These are phyloP conservation scores for Diophrys appendiculata DNA, from an alignment of 73 alveolate species.

Conservation along the genomic window DNA sequence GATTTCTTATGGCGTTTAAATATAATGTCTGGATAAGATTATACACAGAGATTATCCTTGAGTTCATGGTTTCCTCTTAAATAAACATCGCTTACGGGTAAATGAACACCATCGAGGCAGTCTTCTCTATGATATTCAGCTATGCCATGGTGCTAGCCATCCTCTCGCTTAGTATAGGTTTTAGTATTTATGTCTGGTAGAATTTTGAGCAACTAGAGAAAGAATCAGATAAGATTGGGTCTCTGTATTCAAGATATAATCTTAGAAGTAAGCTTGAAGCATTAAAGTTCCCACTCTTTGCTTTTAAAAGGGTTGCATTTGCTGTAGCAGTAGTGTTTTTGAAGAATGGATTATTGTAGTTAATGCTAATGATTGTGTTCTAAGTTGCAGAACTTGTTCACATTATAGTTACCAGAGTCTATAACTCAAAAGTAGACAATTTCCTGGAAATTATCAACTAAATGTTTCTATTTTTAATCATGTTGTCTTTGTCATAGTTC, in stretches of 20 bases:
- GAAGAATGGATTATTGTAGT: no score
- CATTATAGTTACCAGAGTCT: neutral
- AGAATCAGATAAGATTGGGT: neutral
- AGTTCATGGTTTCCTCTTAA: neutral
- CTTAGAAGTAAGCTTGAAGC: neutral
- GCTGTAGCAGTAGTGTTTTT: neutral
- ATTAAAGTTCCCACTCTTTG: neutral
- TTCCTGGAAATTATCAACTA: neutral
- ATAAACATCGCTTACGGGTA: no score
- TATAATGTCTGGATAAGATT: neutral
- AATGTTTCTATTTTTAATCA: neutral
- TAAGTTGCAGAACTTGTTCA: neutral
- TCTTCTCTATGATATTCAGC: no score
- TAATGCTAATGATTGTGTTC: neutral
- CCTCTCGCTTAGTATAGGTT: neutral
- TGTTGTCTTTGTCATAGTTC: neutral
- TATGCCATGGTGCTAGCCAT: neutral
- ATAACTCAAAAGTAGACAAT: neutral
- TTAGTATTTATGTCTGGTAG: neutral
- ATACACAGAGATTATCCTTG: neutral
- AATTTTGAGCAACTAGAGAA: neutral
- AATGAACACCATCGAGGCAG: no score
- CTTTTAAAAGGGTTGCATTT: neutral
- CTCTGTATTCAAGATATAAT: neutral
- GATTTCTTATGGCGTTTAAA: neutral